These are phyloP conservation scores for Chenopodium formosanum DNA, from an alignment of 148 eudicot species.

Conservation along the genomic window DNA sequence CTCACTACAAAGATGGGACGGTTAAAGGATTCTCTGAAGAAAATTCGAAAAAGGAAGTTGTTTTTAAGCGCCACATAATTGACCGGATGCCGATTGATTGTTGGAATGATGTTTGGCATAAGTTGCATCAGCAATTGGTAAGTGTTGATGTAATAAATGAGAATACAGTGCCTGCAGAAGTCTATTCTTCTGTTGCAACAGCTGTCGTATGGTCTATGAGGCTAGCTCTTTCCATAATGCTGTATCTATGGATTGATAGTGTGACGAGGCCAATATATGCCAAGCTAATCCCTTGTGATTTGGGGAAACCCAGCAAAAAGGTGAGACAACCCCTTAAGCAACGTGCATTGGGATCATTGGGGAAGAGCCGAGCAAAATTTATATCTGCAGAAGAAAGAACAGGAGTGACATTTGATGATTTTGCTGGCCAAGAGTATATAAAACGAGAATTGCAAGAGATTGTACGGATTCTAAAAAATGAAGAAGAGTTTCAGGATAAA, in stretches of 20 bases:
- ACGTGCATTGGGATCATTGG: conserved; percentile 76
- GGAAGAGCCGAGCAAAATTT: conserved; percentile 93
- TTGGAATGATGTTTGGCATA: conserved; percentile 91
- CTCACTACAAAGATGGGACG: conserved; percentile 62
- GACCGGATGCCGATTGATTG: conserved; percentile 87
- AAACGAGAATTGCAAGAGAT: conserved; percentile 89
- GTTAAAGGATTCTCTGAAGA: conserved; percentile 29
- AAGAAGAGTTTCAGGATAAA: conserved; percentile 74
- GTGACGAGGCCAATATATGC: conserved; percentile 79
- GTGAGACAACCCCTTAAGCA: conserved; percentile 51
- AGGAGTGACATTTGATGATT: conserved; percentile 91
- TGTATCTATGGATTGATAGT: conserved; percentile 82
- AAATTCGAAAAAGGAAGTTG: conserved; percentile 46
- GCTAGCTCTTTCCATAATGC: conserved; percentile 70
- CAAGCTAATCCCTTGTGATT: conserved; percentile 80
- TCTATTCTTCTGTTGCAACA: conserved; percentile 76
- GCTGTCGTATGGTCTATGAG: conserved; percentile 96
- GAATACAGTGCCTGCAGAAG: conserved; percentile 65
- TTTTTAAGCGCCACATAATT: conserved; percentile 71
- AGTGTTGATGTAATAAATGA: conserved; percentile 78
- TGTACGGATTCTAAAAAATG: conserved; percentile 77
- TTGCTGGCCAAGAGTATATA: conserved; percentile 96
- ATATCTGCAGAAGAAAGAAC: conserved; percentile 94
- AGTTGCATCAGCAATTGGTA: conserved; percentile 85
- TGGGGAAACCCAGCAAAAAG: conserved; percentile 66